Evolutionary conservation across 306 rosid species (phyloP).

Genomic region (Cyamopsis tetragonoloba): DNA sequence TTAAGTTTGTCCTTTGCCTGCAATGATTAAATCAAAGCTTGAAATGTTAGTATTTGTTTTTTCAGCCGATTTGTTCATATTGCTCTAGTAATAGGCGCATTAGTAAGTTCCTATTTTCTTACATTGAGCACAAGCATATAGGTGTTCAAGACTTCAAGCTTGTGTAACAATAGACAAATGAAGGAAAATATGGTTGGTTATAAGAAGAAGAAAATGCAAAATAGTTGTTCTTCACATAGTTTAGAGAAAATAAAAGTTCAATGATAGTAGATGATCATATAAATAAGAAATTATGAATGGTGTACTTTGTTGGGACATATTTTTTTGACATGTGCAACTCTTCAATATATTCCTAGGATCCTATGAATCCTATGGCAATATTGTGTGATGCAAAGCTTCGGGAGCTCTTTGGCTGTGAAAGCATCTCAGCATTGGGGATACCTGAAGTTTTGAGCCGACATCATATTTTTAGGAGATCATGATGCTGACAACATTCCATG

Average conservation of each 20-base stretch:
- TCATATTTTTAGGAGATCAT: slow-evolving; percentile 70
- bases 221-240: background rate
- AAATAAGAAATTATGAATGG: background rate
- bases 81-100: background rate
- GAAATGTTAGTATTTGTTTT: background rate
- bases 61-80: background rate
- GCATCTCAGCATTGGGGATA: slow-evolving; percentile 72
- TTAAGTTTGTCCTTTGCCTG: slow-evolving; percentile 4
- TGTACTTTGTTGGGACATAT: slow-evolving; percentile 10
- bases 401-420: slow-evolving; percentile 76
- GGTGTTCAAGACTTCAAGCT: background rate
- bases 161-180: background rate
- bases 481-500: slow-evolving; percentile 42
- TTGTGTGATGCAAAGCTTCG: slow-evolving; percentile 71
- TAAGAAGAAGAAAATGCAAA: background rate
- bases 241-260: background rate
- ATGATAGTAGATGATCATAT: background rate
- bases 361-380: slow-evolving; percentile 66
- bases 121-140: background rate
- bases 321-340: slow-evolving; percentile 4
- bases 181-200: background rate
- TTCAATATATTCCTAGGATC: slow-evolving; percentile 53
- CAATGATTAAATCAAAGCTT: background rate
- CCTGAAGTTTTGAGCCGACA: slow-evolving; percentile 66
- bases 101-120: slow-evolving; percentile 2